Conservation (phyloP, 805 yeast species). For the Saccharomycopsis sp. region DNA sequence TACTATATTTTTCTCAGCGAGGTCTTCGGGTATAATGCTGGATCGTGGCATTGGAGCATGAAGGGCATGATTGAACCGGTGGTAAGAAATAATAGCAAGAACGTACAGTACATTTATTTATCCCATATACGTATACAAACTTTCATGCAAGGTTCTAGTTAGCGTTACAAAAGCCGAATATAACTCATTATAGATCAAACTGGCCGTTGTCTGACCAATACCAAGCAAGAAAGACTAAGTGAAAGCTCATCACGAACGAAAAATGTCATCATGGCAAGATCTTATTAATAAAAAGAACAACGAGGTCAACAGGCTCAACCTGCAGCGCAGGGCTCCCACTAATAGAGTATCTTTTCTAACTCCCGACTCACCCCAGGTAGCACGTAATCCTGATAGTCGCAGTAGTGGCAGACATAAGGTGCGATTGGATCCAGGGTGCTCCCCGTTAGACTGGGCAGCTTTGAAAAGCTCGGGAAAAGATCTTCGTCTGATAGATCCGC, state of each 20-base stretch:
- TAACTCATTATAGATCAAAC: too few relatives aligned
- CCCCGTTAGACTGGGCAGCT: slow-evolving; percentile 83
- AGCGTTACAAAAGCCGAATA: too few relatives aligned
- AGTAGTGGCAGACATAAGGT: slow-evolving; percentile 44
- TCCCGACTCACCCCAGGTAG: not conserved
- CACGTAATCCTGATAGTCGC: not conserved
- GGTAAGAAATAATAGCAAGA: too few relatives aligned
- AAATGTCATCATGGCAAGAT: not conserved
- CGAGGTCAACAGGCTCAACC: not conserved
- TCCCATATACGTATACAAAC: too few relatives aligned
- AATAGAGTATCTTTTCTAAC: not conserved
- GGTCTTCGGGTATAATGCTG: too few relatives aligned
- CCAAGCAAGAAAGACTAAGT: too few relatives aligned
- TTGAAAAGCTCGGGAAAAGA: slow-evolving; percentile 42
- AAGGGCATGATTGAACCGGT: too few relatives aligned
- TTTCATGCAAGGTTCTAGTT: too few relatives aligned
- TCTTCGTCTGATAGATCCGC: slow-evolving; percentile 40
- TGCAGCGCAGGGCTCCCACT: not conserved
- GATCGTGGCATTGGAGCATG: too few relatives aligned
- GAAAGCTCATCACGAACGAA: not conserved
- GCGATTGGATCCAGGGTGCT: slow-evolving; percentile 65
- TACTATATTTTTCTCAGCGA: too few relatives aligned
- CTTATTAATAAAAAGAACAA: not conserved
- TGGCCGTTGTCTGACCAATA: too few relatives aligned
- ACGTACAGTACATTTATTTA: too few relatives aligned